Conservation (phyloP, 805 yeast species). For the Komagataella pastoris region DNA sequence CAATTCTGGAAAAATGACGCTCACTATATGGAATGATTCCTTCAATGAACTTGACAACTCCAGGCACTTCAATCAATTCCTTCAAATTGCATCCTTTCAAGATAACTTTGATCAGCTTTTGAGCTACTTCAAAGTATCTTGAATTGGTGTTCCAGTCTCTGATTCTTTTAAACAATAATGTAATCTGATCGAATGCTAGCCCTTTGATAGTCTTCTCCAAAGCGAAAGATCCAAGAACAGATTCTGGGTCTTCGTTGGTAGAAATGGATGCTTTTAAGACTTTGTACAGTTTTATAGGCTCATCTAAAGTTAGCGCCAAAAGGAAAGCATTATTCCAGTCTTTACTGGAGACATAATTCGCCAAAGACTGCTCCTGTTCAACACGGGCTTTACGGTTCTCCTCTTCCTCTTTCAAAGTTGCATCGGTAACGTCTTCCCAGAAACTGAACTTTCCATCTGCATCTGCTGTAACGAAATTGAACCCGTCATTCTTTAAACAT, state of each 20-base stretch:
- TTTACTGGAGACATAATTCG: conserved; percentile 53
- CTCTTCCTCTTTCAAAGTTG: conserved; percentile 40
- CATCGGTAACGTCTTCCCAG: conserved; percentile 85
- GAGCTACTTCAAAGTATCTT: conserved; percentile 68
- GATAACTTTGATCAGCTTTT: conserved; percentile 56
- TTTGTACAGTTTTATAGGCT: conserved; percentile 77
- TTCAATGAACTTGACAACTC: conserved; percentile 54
- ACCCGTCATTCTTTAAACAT: conserved; percentile 51
- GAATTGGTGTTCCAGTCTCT: conserved; percentile 95
- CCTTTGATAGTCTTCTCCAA: conserved; percentile 52
- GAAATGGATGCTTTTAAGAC: conserved; percentile 53
- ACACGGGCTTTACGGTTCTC: conserved; percentile 41
- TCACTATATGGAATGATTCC: conserved; percentile 80
- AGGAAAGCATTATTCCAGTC: conserved; percentile 87
- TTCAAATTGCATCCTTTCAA: conserved; percentile 41
- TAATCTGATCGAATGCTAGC: conserved; percentile 47
- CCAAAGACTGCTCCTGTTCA: conserved; percentile 82
- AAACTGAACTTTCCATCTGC: conserved; percentile 87
- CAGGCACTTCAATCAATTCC: conserved; percentile 48
- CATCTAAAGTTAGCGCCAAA: conserved; percentile 76
- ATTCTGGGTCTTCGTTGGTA: conserved; percentile 32
- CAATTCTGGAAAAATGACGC: conserved; percentile 69
- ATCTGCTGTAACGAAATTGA: conserved; percentile 70
- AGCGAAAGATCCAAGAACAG: conserved; percentile 38
- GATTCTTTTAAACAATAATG: conserved; percentile 53